These are phyloP conservation scores for Ophiorrhiza pumila DNA, from an alignment of 257 asterid genomes.

Conservation along the genomic window DNA sequence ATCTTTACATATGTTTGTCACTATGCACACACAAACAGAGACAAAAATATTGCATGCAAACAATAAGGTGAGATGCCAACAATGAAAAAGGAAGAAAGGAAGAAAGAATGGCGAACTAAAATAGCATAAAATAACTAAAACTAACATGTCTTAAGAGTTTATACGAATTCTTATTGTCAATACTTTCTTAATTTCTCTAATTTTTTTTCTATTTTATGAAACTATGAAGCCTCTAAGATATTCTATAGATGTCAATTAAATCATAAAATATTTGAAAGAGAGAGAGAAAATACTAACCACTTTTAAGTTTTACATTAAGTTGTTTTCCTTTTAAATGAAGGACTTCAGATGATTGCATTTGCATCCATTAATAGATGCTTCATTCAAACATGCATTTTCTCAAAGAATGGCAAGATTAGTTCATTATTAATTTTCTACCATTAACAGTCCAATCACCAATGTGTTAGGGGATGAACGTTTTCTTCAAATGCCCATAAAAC, in stretches of 20 bases:
- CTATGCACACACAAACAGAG: too few relatives aligned
- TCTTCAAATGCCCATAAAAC: too few relatives aligned
- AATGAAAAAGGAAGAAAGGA: background rate
- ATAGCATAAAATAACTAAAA: background rate
- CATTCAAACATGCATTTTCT: background rate
- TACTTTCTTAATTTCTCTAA: background rate
- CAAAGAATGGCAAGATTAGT: constrained; percentile 8
- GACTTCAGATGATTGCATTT: too few relatives aligned
- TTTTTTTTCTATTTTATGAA: constrained; percentile 4
- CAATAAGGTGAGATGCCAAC: background rate
- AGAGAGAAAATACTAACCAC: too few relatives aligned
- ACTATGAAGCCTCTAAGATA: background rate
- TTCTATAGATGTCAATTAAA: background rate
- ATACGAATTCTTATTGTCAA: constrained; percentile 11
- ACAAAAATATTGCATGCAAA: background rate
- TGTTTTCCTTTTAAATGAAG: too few relatives aligned
- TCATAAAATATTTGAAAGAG: too few relatives aligned
- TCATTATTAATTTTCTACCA: background rate
- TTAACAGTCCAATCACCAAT: too few relatives aligned
- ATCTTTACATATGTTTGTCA: too few relatives aligned
- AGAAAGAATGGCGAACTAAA: background rate
- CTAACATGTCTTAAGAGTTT: too few relatives aligned
- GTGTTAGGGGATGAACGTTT: too few relatives aligned
- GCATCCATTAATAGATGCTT: background rate
- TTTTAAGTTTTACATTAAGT: too few relatives aligned